phyloP scores from a whole-genome alignment of 352 stramenopile species.

The Pythium phragmitis region DNA sequence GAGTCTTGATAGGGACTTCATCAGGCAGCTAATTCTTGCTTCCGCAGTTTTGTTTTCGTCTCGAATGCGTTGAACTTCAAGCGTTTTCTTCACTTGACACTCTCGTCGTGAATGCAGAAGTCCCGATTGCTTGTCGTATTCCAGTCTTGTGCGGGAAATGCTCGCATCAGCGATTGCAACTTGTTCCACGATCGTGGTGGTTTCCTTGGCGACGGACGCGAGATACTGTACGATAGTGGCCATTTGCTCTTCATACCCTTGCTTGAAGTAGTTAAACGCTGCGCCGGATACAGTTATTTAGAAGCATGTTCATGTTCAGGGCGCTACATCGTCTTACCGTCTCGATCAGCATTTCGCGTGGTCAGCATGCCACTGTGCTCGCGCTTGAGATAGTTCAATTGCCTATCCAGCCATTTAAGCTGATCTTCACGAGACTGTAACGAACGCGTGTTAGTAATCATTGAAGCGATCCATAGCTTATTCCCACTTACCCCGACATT shows the following conservation, averaged over 20 bases:
- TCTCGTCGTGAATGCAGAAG: neutral
- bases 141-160: neutral
- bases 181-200: neutral
- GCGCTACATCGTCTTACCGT: neutral
- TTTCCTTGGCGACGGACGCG: slow-evolving; percentile 2
- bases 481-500: slow-evolving; percentile 3
- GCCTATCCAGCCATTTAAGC: slow-evolving; percentile 4
- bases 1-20: neutral
- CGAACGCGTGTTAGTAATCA: neutral
- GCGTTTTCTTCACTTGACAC: neutral
- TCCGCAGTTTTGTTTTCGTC: neutral
- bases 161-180: neutral
- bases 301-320: neutral
- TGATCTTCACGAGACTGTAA: slow-evolving; percentile 8
- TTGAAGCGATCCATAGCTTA: neutral
- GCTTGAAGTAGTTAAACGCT: slow-evolving; percentile 6
- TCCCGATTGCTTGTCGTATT: neutral
- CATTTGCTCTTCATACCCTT: slow-evolving; percentile 2
- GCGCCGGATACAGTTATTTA: neutral
- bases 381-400: neutral
- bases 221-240: slow-evolving; percentile 1
- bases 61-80: neutral
- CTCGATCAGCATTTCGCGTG: neutral
- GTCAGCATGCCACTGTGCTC: neutral
- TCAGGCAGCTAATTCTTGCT: neutral